Percentiles rank a stretch among this genome's conserved stretches.
phyloP scores from a whole-genome alignment of 495 filamentous ascomycete species.

The Hyaloscypha variabilis region DNA sequence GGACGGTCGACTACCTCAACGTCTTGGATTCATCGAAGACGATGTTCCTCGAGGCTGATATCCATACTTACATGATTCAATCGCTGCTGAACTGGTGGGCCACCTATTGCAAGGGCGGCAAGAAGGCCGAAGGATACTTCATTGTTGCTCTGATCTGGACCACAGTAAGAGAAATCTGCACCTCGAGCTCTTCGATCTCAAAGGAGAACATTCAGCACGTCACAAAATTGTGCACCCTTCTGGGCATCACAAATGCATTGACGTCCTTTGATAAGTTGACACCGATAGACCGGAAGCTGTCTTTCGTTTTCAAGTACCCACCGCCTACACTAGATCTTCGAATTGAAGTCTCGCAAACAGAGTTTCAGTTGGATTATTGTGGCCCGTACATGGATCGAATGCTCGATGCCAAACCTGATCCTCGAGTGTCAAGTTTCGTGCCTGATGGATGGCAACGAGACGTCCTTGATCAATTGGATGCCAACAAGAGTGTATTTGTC shows the following conservation, averaged over 20 bases:
- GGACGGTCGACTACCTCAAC: conserved; percentile 35
- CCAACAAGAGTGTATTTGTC: conserved; percentile 67
- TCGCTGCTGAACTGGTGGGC: conserved; percentile 39
- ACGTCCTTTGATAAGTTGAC: conserved; percentile 13
- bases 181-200: conserved; percentile 20
- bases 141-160: conserved; percentile 39
- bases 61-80: conserved; percentile 41
- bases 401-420: conserved; percentile 67
- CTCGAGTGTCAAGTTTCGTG: conserved; percentile 63
- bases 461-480: conserved; percentile 74
- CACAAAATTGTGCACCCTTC: conserved; percentile 26
- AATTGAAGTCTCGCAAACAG: conserved; percentile 26
- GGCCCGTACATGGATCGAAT: conserved; percentile 75
- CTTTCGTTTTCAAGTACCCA: conserved; percentile 32
- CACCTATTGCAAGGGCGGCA: conserved; percentile 31
- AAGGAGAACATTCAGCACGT: conserved; percentile 26
- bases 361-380: conserved; percentile 53
- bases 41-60: conserved; percentile 37
- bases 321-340: conserved; percentile 4
- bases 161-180: conserved; percentile 23
- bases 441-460: conserved; percentile 78
- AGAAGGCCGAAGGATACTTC: conserved; percentile 35
- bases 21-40: conserved; percentile 30
- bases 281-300: conserved; percentile 26
- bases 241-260: conserved; percentile 28